Evolutionary conservation across 2,329 filamentous ascomycete genomes (phyloP), one percentile per base, ranked within the genome.

Genomic region (Penicillium sp.): DNA sequence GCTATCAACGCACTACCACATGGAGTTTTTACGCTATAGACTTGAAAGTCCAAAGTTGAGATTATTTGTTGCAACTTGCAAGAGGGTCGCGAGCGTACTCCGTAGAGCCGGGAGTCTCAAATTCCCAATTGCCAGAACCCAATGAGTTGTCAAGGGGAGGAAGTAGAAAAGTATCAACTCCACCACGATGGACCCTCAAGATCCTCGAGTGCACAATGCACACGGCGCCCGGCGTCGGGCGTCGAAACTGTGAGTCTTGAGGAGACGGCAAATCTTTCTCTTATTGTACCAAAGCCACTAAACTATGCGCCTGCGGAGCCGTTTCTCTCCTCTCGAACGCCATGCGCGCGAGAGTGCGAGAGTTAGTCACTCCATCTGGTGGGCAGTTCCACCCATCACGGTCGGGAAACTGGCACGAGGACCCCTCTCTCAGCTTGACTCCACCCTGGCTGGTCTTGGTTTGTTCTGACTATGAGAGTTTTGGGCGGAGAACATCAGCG

Each of bases 1-100:
- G 50, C 46, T 52, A 55, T 39, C 46, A 49, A 55, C 33, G 53
- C 41, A 52, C 40, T 49, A 44, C 44, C 27, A n/a, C 41, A 44
- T 22, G 22, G 27, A 2, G 4, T 1, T 47, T 33, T 16, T 16
- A 43, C 40, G 40, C 43, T 33, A 47, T 6, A 9, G 27, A 19
- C 27, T 31, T 31, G 31, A 31, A 27, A 27, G 24, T 27, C 24
- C 24, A 27, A 27, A 27, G 3, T 27, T 27, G 24, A 5, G 24
- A 27, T 27, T 27, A 27, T 27, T 27, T 27, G 24, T 27, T 27
- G 24, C 24, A 27, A 27, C 24, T 27, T 27, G 24, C 24, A 27
- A 35, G 46, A 49, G 31, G 14, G 41, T 3, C 22, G 22, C 22
- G 41, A 44, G 41, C 10, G 39, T 18, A 40, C 37, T 27, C 24